Evolutionary conservation across 441 rosid genomes (phyloP).

Genomic region (Populus tomentosa): DNA sequence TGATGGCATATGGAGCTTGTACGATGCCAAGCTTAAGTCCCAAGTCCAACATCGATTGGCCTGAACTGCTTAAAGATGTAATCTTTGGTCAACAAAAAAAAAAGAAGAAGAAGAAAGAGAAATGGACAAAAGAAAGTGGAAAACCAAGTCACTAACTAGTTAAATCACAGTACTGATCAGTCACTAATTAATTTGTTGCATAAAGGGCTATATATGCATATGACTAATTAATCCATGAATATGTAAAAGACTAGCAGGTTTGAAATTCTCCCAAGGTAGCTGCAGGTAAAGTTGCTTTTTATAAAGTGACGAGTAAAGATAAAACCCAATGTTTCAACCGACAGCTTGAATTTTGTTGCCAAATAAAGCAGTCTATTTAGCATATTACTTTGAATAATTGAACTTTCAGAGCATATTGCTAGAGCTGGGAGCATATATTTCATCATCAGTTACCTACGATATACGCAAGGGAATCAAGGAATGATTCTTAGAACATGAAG

Average conservation of each 20-base stretch:
- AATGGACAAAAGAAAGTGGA: not conserved
- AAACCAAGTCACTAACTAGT: not conserved
- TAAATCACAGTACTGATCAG: not conserved
- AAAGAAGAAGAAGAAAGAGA: constrained; percentile 5
- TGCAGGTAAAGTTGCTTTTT: constrained; percentile 19
- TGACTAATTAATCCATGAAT: not conserved
- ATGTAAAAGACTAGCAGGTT: not conserved
- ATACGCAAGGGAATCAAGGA: constrained; percentile 4
- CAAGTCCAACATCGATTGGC: constrained; percentile 23
- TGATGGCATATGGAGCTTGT: constrained; percentile 7
- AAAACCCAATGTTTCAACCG: not conserved
- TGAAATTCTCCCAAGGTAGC: constrained; percentile 1
- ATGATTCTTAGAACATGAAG: not conserved
- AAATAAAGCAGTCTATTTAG: constrained; percentile 3
- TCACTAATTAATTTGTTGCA: not conserved
- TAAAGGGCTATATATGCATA: not conserved
- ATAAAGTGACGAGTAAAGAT: not conserved
- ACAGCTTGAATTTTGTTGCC: constrained; percentile 16
- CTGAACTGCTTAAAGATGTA: constrained; percentile 6
- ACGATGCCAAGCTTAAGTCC: constrained; percentile 32
- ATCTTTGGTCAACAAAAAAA: not conserved
- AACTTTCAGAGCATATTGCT: not conserved
- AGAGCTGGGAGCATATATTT: not conserved
- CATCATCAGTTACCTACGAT: not conserved
- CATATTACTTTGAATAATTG: constrained; percentile 5